A percentile compares a stretch with the other conserved stretches of the same genome.
These are phyloP conservation scores for Cercis canadensis DNA, from an alignment of 306 rosid species.

Conservation along the genomic window DNA sequence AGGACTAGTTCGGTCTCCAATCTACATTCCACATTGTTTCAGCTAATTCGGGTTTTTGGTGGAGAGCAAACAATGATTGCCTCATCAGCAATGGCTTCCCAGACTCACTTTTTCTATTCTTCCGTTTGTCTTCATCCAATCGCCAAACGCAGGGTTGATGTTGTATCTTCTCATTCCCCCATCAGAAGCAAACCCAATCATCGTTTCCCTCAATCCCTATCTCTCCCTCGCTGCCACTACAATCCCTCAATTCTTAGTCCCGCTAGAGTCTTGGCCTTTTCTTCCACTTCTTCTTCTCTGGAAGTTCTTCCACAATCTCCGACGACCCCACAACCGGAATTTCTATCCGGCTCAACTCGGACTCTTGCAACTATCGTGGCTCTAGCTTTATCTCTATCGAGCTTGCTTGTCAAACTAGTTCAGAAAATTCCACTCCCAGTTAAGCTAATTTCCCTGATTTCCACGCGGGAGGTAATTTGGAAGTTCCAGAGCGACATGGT, in stretches of 20 bases:
- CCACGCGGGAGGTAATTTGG: background rate
- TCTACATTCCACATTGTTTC: no score
- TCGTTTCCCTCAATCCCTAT: background rate
- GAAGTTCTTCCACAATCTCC: no score
- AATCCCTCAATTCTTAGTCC: background rate
- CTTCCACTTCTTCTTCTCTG: background rate
- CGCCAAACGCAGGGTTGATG: background rate
- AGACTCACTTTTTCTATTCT: background rate
- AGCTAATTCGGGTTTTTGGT: no score
- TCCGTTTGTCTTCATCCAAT: background rate
- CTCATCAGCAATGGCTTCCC: constrained; percentile 13
- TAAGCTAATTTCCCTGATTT: background rate
- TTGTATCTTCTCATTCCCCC: background rate
- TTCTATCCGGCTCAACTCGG: constrained; percentile 3
- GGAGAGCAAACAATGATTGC: background rate
- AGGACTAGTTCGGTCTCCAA: no score
- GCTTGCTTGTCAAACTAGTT: background rate
- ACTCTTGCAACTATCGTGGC: constrained; percentile 23
- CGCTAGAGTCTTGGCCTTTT: background rate
- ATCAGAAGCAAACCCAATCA: background rate
- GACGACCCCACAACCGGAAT: no score
- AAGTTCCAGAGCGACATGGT: background rate
- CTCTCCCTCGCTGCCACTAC: background rate
- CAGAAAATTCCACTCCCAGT: constrained; percentile 2
- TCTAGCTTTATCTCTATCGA: constrained; percentile 11